A percentile compares a stretch with the other conserved stretches of the same genome.
Evolutionary conservation across 768 basidiomycete species (phyloP).

Genomic region (Leccinum subtestaceum): DNA sequence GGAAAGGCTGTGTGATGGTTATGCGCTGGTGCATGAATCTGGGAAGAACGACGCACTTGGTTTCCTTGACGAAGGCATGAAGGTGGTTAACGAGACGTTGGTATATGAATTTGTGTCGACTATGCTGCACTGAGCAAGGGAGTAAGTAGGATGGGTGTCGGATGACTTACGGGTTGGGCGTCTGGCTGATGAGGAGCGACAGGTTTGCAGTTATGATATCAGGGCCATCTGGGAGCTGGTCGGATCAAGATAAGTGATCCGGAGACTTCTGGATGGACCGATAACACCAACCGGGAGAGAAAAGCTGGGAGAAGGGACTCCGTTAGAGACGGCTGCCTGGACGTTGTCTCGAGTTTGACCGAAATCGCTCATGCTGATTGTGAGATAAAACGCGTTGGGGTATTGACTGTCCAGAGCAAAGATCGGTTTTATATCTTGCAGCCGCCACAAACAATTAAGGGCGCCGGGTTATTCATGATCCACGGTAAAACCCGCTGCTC

Average conservation of each 20-base stretch:
- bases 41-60: conserved; percentile 39
- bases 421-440: not conserved
- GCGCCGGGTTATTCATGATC: not conserved
- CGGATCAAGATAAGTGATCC: conserved; percentile 3
- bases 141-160: not conserved
- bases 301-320: conserved; percentile 37
- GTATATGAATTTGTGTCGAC: conserved; percentile 47
- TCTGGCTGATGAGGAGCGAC: conserved; percentile 36
- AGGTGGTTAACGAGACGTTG: conserved; percentile 60
- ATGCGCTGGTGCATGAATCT: not conserved
- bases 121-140: conserved; percentile 8
- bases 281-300: conserved; percentile 38
- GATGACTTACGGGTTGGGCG: conserved; percentile 39
- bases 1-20: conserved; percentile 48
- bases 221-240: conserved; percentile 45
- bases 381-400: not conserved
- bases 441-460: not conserved
- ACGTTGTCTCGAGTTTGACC: conserved; percentile 7
- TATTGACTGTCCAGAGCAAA: not conserved
- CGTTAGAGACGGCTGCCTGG: conserved; percentile 38
- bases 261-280: not conserved
- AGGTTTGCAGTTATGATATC: conserved; percentile 51
- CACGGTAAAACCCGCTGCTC: not conserved
- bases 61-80: conserved; percentile 73
- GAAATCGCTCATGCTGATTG: conserved; percentile 14